Evolutionary conservation across 345 rosid genomes (phyloP), one percentile per base, ranked within the genome.

Genomic region (Lepidium didymum): DNA sequence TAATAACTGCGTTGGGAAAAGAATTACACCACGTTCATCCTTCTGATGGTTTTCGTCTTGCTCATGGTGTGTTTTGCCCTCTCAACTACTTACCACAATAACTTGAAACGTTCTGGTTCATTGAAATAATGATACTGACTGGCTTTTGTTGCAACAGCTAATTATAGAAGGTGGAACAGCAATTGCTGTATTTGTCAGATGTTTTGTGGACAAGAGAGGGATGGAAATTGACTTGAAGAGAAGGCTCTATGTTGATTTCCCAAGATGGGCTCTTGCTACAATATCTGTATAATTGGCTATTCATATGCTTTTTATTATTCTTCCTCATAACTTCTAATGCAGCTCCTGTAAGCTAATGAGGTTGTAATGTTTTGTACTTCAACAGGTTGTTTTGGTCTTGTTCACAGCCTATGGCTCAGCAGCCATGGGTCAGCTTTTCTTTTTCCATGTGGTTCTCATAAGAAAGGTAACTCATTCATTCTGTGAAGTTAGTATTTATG

Each of bases 361-460:
- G 46, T 64, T 62, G 67, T 21, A 56, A 62, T 23, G 70, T 50
- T 29, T 69, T 44, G 31, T 62, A 27, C 56, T 59, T 27, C 64
- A 64, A 40, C 85, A 94, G 99, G 78, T 91, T 67, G 8, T 94
- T 69, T 57, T 94, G 80, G 85, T 85, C 42, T 76, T 89, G 57
- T 78, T 94, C 72, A 86, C 96, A 10, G 86, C 88, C 53, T 94
- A 89, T 63, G 86, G 99, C 46, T 78, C 96, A 0, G 99, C 97
- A 4, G 99, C 97, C 34, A 82, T 94, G 86, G 96, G 97, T 25
- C 97, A 94, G 76, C 97, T 94, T 67, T 89, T 94, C 82, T 78
- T 94, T 76, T 94, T 94, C 77, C 97, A 91, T 71, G 82, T 86
- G 43, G 96, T 94, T 81, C 96, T 94, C 65, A 94, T 91, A 42